Evolutionary conservation across 139 green algal species (phyloP).

Genomic region (Cymbomonas tetramitiformis): DNA sequence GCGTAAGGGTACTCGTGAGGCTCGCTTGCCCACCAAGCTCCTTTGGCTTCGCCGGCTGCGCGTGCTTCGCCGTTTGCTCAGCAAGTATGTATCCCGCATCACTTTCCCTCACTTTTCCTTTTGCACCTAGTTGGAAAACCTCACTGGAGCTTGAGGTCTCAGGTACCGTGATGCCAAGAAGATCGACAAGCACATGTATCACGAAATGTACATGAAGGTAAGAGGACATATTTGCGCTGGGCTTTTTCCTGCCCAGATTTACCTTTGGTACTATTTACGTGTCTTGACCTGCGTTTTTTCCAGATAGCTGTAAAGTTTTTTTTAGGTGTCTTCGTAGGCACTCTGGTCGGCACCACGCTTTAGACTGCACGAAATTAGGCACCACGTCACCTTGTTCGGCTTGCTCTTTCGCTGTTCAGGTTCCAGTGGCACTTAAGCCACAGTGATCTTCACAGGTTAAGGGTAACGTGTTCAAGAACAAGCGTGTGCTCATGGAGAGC

Average conservation of each 20-base stretch:
- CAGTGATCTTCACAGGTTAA: no score
- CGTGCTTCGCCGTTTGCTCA: conserved; percentile 85
- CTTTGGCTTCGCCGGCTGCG: conserved; percentile 91
- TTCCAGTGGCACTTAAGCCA: no score
- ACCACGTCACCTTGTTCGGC: no score
- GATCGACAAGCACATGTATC: conserved; percentile 98
- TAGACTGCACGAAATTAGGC: conserved; percentile 1
- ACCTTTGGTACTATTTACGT: no score
- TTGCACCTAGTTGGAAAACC: not conserved
- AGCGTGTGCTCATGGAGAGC: conserved; percentile 97
- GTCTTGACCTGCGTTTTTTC: no score
- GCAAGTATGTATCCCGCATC: conserved; percentile 37
- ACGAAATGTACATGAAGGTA: conserved; percentile 93
- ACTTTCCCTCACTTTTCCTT: not conserved
- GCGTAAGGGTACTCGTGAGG: conserved; percentile 87
- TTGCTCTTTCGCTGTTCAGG: no score
- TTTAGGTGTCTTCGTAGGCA: no score
- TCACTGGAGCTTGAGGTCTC: no score
- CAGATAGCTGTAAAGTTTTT: no score
- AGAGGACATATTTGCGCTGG: no score
- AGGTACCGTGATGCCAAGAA: conserved; percentile 97
- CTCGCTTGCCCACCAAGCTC: conserved; percentile 87
- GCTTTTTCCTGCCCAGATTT: no score
- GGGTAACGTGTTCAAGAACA: conserved; percentile 99
- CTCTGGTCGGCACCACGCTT: no score